Evolutionary conservation across 2,329 filamentous ascomycete genomes (phyloP).

Genomic region (Microdochium trichocladiopsis): DNA sequence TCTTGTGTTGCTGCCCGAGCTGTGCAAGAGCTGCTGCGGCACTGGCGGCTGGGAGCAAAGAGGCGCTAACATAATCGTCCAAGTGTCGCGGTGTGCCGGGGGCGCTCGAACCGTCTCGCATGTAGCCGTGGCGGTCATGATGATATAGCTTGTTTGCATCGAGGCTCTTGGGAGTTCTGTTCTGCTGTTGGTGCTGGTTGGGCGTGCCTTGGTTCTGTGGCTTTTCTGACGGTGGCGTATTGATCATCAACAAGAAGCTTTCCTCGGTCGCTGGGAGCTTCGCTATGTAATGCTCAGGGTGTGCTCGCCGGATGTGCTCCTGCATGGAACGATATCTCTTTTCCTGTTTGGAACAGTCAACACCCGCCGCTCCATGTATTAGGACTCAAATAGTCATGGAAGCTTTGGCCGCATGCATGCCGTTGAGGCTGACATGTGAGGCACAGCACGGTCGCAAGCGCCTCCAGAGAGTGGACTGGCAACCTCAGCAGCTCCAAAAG

Average conservation of each 20-base stretch:
- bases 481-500: too few species aligned
- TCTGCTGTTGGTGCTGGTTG: conserved; percentile 15
- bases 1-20: conserved; percentile 69
- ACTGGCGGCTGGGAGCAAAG: conserved; percentile 60
- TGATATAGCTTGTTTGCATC: conserved; percentile 9
- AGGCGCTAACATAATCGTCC: conserved; percentile 62
- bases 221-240: conserved; percentile 71
- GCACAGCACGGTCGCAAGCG: too few species aligned
- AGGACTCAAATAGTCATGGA: not conserved
- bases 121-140: conserved; percentile 59
- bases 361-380: not conserved
- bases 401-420: not conserved
- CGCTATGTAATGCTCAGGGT: conserved; percentile 94
- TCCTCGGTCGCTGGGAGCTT: conserved; percentile 97
- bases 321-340: conserved; percentile 98
- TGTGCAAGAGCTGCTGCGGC: conserved; percentile 84
- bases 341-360: conserved; percentile 52
- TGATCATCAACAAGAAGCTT: conserved; percentile 96
- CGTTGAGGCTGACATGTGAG: not conserved
- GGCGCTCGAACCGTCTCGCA: conserved; percentile 58
- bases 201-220: conserved; percentile 33
- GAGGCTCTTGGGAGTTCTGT: not conserved
- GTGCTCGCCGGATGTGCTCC: conserved; percentile 95
- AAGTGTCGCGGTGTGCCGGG: conserved; percentile 62
- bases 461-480: too few species aligned